Conservation (phyloP, 2,329 filamentous ascomycete genomes). For the Lecanoromycetidae sp. region DNA sequence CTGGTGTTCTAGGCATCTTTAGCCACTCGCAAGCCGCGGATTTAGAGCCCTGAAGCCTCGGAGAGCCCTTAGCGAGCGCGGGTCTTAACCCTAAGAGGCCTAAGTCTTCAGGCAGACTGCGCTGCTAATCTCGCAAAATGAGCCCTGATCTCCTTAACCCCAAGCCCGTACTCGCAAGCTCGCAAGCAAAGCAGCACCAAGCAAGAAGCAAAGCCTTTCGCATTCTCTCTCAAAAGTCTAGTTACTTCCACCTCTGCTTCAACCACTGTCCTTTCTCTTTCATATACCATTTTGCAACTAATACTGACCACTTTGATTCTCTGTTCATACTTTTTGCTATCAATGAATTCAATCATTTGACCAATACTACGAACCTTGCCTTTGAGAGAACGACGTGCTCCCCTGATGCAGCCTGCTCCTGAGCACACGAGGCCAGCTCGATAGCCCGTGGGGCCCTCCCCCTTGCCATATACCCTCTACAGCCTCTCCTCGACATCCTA, state of each 20-base stretch:
- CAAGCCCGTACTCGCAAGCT: not conserved
- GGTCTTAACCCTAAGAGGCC: no score
- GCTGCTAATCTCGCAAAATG: not conserved
- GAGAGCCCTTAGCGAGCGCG: no score
- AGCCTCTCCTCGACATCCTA: not conserved
- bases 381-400: not conserved
- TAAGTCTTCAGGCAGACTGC: not conserved
- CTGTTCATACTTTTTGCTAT: no score
- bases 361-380: not conserved
- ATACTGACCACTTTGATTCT: no score
- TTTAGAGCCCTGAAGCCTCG: no score
- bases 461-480: not conserved
- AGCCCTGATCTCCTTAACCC: not conserved
- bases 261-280: not conserved
- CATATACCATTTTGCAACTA: no score
- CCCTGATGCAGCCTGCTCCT: conserved; percentile 3
- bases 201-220: no score
- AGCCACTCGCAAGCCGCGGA: no score
- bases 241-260: not conserved
- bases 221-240: no score
- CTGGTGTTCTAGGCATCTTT: no score
- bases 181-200: no score
- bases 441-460: not conserved
- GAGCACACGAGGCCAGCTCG: not conserved
- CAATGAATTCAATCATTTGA: no score